These are phyloP conservation scores for Daphne laureola DNA, from an alignment of 441 rosid species.

Conservation along the genomic window DNA sequence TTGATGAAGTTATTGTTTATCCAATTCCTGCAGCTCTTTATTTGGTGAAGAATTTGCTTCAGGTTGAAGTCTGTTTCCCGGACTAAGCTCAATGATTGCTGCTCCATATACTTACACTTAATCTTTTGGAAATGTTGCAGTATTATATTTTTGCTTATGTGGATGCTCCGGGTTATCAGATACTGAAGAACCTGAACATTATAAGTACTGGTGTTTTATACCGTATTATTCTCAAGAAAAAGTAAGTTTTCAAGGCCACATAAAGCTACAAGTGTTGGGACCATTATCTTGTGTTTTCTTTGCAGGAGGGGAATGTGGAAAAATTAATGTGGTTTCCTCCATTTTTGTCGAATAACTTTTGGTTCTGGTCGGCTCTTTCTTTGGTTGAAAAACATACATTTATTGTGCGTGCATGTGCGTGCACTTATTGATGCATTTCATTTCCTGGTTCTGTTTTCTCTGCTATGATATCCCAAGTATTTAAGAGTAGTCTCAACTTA, in stretches of 20 bases:
- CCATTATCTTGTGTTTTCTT: too few species aligned
- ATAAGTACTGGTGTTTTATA: constrained; percentile 90
- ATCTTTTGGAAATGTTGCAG: constrained; percentile 28
- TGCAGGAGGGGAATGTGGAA: too few species aligned
- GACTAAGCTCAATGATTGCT: too few species aligned
- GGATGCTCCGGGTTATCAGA: constrained; percentile 96
- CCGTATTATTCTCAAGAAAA: constrained; percentile 81
- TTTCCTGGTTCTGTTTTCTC: background rate
- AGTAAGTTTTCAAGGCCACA: constrained; percentile 33
- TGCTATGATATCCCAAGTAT: background rate
- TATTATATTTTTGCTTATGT: constrained; percentile 96
- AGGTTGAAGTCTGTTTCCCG: constrained; percentile 26
- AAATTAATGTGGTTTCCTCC: too few species aligned
- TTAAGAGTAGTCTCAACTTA: background rate
- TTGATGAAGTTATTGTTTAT: constrained; percentile 81
- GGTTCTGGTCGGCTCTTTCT: too few species aligned
- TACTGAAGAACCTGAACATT: constrained; percentile 89
- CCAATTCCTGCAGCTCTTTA: constrained; percentile 92
- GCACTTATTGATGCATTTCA: too few species aligned
- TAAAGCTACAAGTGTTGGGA: too few species aligned
- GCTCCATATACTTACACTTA: too few species aligned
- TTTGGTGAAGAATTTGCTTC: constrained; percentile 93
- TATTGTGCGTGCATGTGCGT: too few species aligned
- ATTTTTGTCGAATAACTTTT: too few species aligned
- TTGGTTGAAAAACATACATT: too few species aligned